Base-by-base conservation (phyloP, 352 stramenopile species). In the Globisporangium uncinulatum region DNA sequence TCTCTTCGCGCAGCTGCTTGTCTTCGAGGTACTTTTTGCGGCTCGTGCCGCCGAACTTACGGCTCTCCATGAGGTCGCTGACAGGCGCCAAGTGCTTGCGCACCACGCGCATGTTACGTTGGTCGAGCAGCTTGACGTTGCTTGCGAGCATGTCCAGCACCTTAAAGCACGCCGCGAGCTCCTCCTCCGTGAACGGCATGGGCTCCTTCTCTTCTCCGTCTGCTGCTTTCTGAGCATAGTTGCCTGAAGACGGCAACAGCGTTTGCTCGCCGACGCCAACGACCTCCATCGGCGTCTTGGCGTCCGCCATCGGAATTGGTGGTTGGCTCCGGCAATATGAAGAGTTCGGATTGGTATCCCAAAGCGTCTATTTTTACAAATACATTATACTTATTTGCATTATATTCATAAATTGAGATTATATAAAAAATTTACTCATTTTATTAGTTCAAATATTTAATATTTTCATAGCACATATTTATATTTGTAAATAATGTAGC, bases 11-110 rank as follows among this genome's bases (percentile, higher is more conserved):
- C 44, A 95, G 71, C 37, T 89, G 79, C 66, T 95, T 93, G 66
- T 95, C 85, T 47, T 95, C 83, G 10, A 95, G 59, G 66, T 93
- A 95, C 59, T 95, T 92, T 58, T 95, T 95, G 45, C 85, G 83
- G 4, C 81, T 80, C 49, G 86, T 71, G 9, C 85, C 85, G 21
- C 83, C 82, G 58, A 90, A 95, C 65, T 95, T 95, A 59, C 85
- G 85, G 47, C 63, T 75, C 66, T 95, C 85, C 72, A 95, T 76
- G 59, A 75, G 84, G 36, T 92, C 85, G 6, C 77, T 70, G 29
- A 95, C 67, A 4, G 85, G 85, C 44, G 82, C 85, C 51, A 95
- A 62, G 57, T 81, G 74, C 70, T 95, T 95, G 48, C 85, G 85
- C 50, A 93, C 68, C 21, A 73, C 56, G 50, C 85, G 85, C 73